Evolutionary conservation across 2,329 filamentous ascomycete species (phyloP), one percentile per base, ranked within the genome.

Genomic region (Hymenoscyphus occultus): DNA sequence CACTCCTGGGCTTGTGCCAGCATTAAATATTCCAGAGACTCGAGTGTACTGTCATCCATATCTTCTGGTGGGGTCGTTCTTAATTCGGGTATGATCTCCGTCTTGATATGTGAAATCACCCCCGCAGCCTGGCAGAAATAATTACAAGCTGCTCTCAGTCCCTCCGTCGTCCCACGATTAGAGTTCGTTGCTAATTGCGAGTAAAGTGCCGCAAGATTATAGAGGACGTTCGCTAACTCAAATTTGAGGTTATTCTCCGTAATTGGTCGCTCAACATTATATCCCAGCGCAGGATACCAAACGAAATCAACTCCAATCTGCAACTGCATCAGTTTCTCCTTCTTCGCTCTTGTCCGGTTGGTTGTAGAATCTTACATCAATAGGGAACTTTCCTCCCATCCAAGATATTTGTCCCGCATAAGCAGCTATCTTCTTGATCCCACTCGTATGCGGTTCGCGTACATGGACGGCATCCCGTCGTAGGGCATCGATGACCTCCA

Each of bases 1-100:
- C 93, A 98, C 79, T 99, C 95, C 75, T 99, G 95, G 35, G 90
- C 93, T 76, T 99, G 93, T 0, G 93, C 94, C 10, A 99, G 83
- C 76, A 96, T 87, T 39, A 99, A 83, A 76, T 94, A 86, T 71
- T 91, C 86, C 57, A 98, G 79, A 61, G 91, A 92, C 72, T 94
- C 90, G 59, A 99, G 82, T 0, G 93, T 97, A 73, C 91, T 85
- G 60, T 87, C 84, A 72, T 99, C 95, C 93, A 99, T 96, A 75
- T 99, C 95, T 75, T 98, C 95, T 1, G 95, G 93, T 0, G 93
- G 92, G 14, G 90, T 86, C 1, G 90, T 85, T 65, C 93, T 89
- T 72, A 98, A 81, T 71, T 97, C 93, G 1, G 93, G 91, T 1
- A 97, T 82, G 1, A 97, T 82, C 35, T 85, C 84, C 39, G 84